These are phyloP conservation scores for Eryngium alpinum DNA, from an alignment of 140 eudicot genomes.

Conservation along the genomic window DNA sequence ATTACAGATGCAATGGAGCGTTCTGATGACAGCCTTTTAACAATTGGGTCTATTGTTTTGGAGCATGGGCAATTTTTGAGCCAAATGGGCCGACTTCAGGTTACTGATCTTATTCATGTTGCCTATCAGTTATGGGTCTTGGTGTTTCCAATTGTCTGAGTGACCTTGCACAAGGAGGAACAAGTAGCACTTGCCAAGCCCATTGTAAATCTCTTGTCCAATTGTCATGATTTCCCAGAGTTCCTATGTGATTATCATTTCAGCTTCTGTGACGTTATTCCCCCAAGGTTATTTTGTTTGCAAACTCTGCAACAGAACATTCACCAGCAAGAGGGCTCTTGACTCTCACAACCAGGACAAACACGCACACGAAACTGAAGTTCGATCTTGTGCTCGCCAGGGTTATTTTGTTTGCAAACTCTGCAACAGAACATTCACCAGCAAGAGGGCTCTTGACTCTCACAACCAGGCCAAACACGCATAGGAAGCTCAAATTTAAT, in stretches of 20 bases:
- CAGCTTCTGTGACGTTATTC: slow-evolving; percentile 97
- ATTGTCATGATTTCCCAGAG: slow-evolving; percentile 98
- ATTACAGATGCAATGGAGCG: slow-evolving; percentile 58
- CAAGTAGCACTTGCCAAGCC: slow-evolving; percentile 98
- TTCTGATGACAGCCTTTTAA: slow-evolving; percentile 68
- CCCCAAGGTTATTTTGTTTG: slow-evolving; percentile 99
- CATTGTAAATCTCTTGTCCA: slow-evolving; percentile 78
- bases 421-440: too few relatives aligned
- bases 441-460: too few relatives aligned
- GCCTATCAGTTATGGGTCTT: slow-evolving; percentile 98
- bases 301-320: too few relatives aligned
- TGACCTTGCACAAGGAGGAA: slow-evolving; percentile 92
- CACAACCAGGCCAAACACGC: too few relatives aligned
- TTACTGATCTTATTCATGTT: slow-evolving; percentile 83
- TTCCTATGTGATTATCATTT: slow-evolving; percentile 97
- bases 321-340: too few relatives aligned
- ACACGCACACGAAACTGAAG: too few relatives aligned
- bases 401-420: too few relatives aligned
- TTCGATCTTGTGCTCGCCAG: too few relatives aligned
- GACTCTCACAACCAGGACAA: too few relatives aligned
- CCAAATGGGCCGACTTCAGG: slow-evolving; percentile 87
- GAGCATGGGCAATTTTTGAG: slow-evolving; percentile 78
- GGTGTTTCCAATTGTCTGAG: slow-evolving; percentile 99
- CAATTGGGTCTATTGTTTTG: slow-evolving; percentile 65
- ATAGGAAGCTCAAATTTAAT: too few relatives aligned